Evolutionary conservation across 169 alveolate species (phyloP).

Genomic region (Pseudocohnilembus persalinus): DNA sequence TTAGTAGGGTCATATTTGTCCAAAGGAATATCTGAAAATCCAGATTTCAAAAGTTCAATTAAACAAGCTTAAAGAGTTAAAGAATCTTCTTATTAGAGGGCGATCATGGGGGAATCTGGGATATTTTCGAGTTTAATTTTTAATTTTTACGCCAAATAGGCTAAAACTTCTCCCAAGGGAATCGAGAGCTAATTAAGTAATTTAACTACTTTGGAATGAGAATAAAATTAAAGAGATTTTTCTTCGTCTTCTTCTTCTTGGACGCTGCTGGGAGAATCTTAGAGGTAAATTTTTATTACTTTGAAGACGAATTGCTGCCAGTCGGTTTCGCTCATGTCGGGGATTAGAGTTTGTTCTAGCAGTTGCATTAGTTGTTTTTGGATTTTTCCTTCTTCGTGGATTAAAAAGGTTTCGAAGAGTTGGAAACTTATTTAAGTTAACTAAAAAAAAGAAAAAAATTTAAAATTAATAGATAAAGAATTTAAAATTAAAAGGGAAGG

Average conservation of each 20-base stretch:
- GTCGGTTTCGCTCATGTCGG: neutral
- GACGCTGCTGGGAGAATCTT: neutral
- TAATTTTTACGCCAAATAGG: neutral
- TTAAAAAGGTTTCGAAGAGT: neutral
- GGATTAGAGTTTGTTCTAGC: neutral
- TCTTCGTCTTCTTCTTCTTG: neutral
- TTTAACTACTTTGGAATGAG: neutral
- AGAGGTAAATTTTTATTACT: neutral
- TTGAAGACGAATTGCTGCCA: neutral
- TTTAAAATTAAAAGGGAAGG: too few species aligned
- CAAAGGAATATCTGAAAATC: neutral
- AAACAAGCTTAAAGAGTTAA: neutral
- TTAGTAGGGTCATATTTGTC: neutral
- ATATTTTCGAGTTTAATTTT: neutral
- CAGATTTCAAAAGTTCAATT: neutral
- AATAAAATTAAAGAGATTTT: too few species aligned
- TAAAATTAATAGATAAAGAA: too few species aligned
- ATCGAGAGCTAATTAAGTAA: neutral
- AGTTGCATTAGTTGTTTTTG: neutral
- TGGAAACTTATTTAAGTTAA: too few species aligned
- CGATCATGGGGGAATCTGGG: neutral
- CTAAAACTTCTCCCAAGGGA: neutral
- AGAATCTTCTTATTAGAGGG: neutral
- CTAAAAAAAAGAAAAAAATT: too few species aligned
- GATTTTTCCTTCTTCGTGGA: neutral